phyloP scores from a whole-genome alignment of 208 protist genomes.

The Leptomonas pyrrhocoris region DNA sequence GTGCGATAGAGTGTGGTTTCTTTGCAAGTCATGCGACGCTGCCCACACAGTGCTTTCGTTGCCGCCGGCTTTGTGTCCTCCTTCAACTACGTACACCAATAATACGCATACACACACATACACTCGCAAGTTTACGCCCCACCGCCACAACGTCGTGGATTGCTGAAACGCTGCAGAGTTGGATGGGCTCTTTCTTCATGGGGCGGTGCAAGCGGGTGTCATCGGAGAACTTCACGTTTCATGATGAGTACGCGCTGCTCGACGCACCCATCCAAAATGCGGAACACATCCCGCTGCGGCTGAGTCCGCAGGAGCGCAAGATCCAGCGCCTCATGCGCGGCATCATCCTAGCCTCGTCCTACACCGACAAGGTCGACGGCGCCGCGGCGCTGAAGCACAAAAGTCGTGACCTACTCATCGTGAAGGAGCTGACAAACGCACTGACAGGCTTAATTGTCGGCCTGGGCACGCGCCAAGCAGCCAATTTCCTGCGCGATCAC shows the following conservation, averaged over 20 bases:
- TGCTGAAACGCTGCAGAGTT: slow-evolving; percentile 13
- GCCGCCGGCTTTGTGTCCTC: too few species aligned
- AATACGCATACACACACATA: slow-evolving; percentile 1
- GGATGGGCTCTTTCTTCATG: slow-evolving; percentile 36
- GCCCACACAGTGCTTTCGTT: too few species aligned
- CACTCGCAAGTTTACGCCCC: slow-evolving; percentile 1
- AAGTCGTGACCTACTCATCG: slow-evolving; percentile 70
- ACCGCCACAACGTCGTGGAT: slow-evolving; percentile 27
- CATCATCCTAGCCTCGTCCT: slow-evolving; percentile 84
- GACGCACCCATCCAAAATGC: slow-evolving; percentile 76
- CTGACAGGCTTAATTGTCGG: slow-evolving; percentile 85
- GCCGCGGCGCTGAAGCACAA: slow-evolving; percentile 52
- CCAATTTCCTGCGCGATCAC: slow-evolving; percentile 49
- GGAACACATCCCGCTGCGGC: slow-evolving; percentile 86
- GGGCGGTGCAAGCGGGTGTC: slow-evolving; percentile 30
- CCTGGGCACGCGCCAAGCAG: slow-evolving; percentile 70
- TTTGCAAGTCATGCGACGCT: too few species aligned
- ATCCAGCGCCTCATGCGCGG: slow-evolving; percentile 88
- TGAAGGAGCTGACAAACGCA: slow-evolving; percentile 81
- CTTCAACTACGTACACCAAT: too few species aligned
- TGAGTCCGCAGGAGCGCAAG: slow-evolving; percentile 84
- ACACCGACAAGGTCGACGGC: slow-evolving; percentile 93
- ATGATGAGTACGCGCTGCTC: slow-evolving; percentile 75
- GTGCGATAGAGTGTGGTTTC: too few species aligned
- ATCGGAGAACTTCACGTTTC: slow-evolving; percentile 36